Base-by-base conservation (phyloP, 179 eudicot species). In the Beta lomatogona region DNA sequence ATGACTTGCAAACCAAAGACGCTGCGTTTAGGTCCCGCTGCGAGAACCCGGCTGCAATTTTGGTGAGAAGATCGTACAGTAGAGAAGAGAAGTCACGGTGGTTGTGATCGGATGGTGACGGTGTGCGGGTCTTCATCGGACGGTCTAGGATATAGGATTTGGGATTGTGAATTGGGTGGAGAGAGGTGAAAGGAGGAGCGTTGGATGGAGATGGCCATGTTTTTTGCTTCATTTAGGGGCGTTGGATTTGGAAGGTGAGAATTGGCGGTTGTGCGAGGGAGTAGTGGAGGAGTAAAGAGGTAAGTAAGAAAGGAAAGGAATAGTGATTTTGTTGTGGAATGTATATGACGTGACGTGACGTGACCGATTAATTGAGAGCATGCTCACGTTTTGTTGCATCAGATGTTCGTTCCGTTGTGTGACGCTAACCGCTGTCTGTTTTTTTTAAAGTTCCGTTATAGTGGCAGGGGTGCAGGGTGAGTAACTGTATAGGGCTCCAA, bases 1-100 rank as follows among this genome's bases (percentile, higher is more conserved):
- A 95, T 6, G 95, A 81, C 79, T 80, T 87, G 82, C 98, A 95
- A 10, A 91, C 94, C 16, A 81, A 73, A 19, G 93, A 91, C 80
- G 94, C 90, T 1, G 92, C 74, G 70, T 53, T 82, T 44, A 94
- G 71, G 80, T 89, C 83, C 5, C 86, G 87, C 13, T 85, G 88
- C 0, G 81, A 71, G 80, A 93, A 93, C 0, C 82, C 67, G 9
- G 91, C 89, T 3, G 90, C 87, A 16, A 92, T 91, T 71, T 82
- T 90, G 3, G 75, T 31, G 9, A 95, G 70, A 0, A 93, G 77
- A 75, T 93, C 98, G 88, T 88, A 79, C 0, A 97, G 98, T 0
- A 93, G 83, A 12, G 77, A 44, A 1, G 96, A 72, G 83, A 87
- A 94, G 73, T 89, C 91, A 0, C 80, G 88, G 10, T 25, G 53